A percentile compares a stretch with the other conserved stretches of the same genome.
phyloP scores from a whole-genome alignment of 148 eudicot genomes.

The Rhododendron mucronatum region DNA sequence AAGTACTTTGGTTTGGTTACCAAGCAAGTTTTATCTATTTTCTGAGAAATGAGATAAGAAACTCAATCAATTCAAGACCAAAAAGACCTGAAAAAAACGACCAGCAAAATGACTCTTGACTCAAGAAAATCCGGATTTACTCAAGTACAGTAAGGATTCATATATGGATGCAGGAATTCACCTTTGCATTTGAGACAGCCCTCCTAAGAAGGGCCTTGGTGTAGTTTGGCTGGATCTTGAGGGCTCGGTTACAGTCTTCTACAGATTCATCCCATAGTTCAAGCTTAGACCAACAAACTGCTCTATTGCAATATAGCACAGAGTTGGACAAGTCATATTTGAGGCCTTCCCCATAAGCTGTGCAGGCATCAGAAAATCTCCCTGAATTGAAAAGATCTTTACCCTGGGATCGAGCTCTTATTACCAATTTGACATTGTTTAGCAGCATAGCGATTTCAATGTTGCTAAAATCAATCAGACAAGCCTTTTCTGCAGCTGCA shows the following conservation, averaged over 20 bases:
- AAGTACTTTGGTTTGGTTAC: neutral
- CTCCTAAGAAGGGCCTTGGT: conserved; percentile 40
- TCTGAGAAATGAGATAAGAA: neutral
- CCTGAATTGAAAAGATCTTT: conserved; percentile 35
- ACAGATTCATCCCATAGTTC: conserved; percentile 41
- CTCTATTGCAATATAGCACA: conserved; percentile 43
- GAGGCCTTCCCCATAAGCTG: conserved; percentile 44
- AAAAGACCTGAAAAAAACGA: neutral
- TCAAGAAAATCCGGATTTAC: neutral
- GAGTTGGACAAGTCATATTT: conserved; percentile 28
- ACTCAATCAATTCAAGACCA: neutral
- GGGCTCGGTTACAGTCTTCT: conserved; percentile 43
- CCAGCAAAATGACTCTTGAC: neutral
- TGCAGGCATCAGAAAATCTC: conserved; percentile 35
- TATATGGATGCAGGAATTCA: neutral
- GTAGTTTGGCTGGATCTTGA: conserved; percentile 36
- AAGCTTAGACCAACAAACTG: conserved; percentile 40
- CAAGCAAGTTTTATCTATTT: neutral
- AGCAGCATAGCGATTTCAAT: conserved; percentile 35
- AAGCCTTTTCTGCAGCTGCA: conserved; percentile 36
- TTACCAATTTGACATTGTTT: conserved; percentile 32
- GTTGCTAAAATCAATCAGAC: conserved; percentile 24
- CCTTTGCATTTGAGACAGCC: conserved; percentile 41
- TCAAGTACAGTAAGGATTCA: neutral
- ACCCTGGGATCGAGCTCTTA: conserved; percentile 33